phyloP scores from a whole-genome alignment of 148 eudicot genomes.

The Rhododendron griersonianum region DNA sequence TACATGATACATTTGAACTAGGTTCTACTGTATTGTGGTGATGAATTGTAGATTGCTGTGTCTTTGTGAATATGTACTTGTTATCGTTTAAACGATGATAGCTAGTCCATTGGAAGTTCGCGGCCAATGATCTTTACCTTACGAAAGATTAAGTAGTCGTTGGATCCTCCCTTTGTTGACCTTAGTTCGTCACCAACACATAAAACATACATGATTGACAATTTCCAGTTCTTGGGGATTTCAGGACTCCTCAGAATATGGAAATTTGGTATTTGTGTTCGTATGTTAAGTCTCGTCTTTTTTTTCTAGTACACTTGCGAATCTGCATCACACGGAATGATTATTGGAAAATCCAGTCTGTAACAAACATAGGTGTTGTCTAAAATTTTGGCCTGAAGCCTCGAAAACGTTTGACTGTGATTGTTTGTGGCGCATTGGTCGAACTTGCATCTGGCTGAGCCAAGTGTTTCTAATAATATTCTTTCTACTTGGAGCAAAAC shows the following conservation, averaged over 20 bases:
- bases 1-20: not conserved
- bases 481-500: no score
- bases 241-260: not conserved
- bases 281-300: not conserved
- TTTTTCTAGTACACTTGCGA: not conserved
- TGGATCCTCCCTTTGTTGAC: not conserved
- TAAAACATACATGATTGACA: not conserved
- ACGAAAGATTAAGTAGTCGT: not conserved
- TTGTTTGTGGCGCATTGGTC: not conserved
- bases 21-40: not conserved
- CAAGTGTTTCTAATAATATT: no score
- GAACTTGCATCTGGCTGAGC: no score
- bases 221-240: not conserved
- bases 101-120: not conserved
- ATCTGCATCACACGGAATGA: not conserved
- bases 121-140: not conserved
- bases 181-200: not conserved
- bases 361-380: not conserved
- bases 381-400: not conserved
- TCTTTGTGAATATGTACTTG: not conserved
- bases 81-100: not conserved
- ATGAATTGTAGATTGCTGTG: not conserved
- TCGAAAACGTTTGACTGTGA: not conserved
- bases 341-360: not conserved
- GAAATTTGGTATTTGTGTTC: not conserved